Conservation (phyloP, 441 rosid genomes). For the Gossypium gossypioides region DNA sequence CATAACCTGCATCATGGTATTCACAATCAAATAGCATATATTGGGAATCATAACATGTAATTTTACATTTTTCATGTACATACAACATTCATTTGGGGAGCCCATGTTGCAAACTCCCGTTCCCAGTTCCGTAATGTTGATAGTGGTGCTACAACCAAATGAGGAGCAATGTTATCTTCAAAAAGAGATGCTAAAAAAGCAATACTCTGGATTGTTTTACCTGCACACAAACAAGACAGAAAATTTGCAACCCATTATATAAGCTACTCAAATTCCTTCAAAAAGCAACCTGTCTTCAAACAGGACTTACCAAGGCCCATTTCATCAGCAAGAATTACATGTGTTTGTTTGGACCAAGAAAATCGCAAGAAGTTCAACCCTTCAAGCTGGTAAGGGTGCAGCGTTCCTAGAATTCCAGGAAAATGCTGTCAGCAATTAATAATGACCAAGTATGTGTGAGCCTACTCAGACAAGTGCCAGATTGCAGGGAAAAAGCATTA, state of each 20-base stretch:
- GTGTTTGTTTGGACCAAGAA: conserved; percentile 95
- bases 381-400: conserved; percentile 97
- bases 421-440: conserved; percentile 17
- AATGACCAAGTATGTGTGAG: conserved; percentile 9
- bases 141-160: conserved; percentile 94
- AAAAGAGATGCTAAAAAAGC: conserved; percentile 93
- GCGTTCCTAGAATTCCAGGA: conserved; percentile 54
- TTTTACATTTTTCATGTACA: conserved; percentile 21
- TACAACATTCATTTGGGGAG: conserved; percentile 97
- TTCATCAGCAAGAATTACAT: conserved; percentile 99
- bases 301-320: conserved; percentile 85
- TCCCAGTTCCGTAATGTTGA: conserved; percentile 98
- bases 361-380: conserved; percentile 90
- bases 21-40: conserved; percentile 1
- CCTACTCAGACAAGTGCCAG: conserved; percentile 8
- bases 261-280: background rate
- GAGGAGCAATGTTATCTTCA: conserved; percentile 52
- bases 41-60: conserved; percentile 6
- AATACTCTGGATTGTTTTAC: conserved; percentile 97
- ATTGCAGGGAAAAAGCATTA: background rate
- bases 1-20: conserved; percentile 61
- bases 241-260: background rate
- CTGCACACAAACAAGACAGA: conserved; percentile 33
- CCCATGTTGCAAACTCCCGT: conserved; percentile 95
- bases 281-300: background rate